Conservation (phyloP, 2,329 filamentous ascomycete genomes). For the Fusarium virguliforme region DNA sequence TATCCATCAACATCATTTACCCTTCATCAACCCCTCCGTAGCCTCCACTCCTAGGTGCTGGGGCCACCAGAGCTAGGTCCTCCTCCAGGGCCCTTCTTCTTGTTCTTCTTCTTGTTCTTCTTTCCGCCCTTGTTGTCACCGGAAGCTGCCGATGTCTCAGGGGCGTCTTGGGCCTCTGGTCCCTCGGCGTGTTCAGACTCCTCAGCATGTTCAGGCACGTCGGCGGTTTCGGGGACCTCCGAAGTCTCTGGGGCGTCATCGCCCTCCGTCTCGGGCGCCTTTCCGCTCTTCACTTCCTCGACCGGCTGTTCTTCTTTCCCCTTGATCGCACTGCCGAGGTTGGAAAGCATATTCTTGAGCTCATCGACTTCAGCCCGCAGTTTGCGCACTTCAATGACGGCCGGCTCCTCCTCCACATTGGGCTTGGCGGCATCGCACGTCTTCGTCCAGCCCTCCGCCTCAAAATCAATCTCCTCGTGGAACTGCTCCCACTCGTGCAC, state of each 20-base stretch:
- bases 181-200: conserved; percentile 31
- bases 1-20: not conserved
- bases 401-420: conserved; percentile 85
- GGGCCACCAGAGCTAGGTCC: conserved; percentile 29
- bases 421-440: conserved; percentile 82
- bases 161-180: not conserved
- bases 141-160: conserved; percentile 34
- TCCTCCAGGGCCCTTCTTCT: conserved; percentile 46
- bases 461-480: conserved; percentile 80
- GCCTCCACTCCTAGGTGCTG: conserved; percentile 27
- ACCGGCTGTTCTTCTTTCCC: conserved; percentile 18
- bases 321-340: conserved; percentile 52
- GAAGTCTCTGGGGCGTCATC: conserved; percentile 27
- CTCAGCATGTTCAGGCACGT: conserved; percentile 36
- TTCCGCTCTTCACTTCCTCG: conserved; percentile 20
- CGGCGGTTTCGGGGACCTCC: conserved; percentile 35
- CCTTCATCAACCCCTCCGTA: conserved; percentile 6
- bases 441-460: conserved; percentile 88
- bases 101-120: conserved; percentile 51
- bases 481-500: conserved; percentile 96
- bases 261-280: conserved; percentile 24
- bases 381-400: conserved; percentile 78
- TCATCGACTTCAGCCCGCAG: conserved; percentile 72
- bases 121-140: conserved; percentile 40
- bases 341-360: conserved; percentile 66